Conservation (phyloP, 148 eudicot species). For the Persicaria tinctoria region DNA sequence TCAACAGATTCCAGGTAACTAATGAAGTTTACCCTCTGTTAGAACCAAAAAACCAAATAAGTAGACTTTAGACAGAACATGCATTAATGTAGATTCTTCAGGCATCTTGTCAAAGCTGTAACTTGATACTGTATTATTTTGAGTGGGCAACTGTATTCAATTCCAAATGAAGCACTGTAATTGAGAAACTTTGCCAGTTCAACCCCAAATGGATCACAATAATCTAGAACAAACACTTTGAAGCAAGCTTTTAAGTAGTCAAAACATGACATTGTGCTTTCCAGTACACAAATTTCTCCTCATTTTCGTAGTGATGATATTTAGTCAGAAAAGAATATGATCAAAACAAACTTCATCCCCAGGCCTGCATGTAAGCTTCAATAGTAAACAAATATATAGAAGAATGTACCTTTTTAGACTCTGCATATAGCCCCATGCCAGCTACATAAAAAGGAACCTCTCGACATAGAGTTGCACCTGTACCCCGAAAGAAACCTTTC, state of each 20-base stretch:
- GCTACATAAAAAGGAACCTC: conserved; percentile 96
- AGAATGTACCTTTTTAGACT: conserved; percentile 73
- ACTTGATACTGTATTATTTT: neutral
- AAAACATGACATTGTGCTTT: neutral
- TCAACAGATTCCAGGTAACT: too few species aligned
- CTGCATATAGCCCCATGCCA: conserved; percentile 93
- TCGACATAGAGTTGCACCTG: conserved; percentile 87
- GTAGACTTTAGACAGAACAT: neutral
- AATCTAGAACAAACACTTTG: neutral
- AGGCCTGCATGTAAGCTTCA: neutral
- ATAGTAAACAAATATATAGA: neutral
- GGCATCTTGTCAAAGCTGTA: neutral
- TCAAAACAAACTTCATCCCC: neutral
- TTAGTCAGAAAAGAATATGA: neutral
- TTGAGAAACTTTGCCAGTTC: neutral
- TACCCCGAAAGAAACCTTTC: conserved; percentile 89
- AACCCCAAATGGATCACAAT: neutral
- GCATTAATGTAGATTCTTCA: neutral
- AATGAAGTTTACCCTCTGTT: too few species aligned
- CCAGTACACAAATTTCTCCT: neutral
- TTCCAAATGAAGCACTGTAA: neutral
- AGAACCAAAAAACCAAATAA: too few species aligned
- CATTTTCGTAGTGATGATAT: neutral
- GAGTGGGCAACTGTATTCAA: neutral
- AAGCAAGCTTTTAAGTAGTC: neutral